Percentiles rank a stretch among this genome's conserved stretches.
Evolutionary conservation across 169 alveolate species (phyloP).

Genomic region (Cryptosporidium canis): DNA sequence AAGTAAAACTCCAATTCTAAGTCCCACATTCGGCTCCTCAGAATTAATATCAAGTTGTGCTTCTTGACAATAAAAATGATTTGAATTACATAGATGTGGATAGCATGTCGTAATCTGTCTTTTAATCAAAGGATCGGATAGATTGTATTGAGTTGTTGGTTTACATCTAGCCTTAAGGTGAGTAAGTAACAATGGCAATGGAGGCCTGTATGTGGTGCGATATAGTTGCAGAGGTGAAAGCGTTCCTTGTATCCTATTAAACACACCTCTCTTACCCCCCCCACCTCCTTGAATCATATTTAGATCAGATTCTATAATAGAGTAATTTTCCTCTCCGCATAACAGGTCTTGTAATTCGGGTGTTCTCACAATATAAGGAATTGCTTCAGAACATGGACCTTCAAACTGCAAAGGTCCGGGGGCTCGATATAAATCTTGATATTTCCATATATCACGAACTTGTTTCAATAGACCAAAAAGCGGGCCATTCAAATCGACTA

Average conservation of each 20-base stretch:
- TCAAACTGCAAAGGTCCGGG: conserved; percentile 97
- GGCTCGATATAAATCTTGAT: conserved; percentile 89
- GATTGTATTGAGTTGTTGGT: conserved; percentile 79
- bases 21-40: conserved; percentile 68
- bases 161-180: conserved; percentile 68
- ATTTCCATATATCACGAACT: conserved; percentile 93
- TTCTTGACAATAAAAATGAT: conserved; percentile 74
- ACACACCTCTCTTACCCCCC: conserved; percentile 62
- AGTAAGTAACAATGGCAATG: conserved; percentile 44
- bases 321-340: conserved; percentile 20
- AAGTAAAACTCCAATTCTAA: conserved; percentile 91
- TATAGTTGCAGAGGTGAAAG: conserved; percentile 61
- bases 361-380: conserved; percentile 74
- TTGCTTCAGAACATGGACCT: conserved; percentile 80
- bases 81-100: conserved; percentile 82
- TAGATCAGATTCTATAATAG: background rate
- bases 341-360: conserved; percentile 49
- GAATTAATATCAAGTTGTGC: conserved; percentile 46
- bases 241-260: conserved; percentile 67
- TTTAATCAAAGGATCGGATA: conserved; percentile 87
- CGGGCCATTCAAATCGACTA: conserved; percentile 92
- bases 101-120: conserved; percentile 87
- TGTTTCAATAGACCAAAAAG: conserved; percentile 89
- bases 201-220: conserved; percentile 71
- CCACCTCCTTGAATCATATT: background rate